Percentiles rank a stretch among this genome's conserved stretches.
These are phyloP conservation scores for Zygotorulaspora mrakii DNA, from an alignment of 1,139 yeast genomes.

Conservation along the genomic window DNA sequence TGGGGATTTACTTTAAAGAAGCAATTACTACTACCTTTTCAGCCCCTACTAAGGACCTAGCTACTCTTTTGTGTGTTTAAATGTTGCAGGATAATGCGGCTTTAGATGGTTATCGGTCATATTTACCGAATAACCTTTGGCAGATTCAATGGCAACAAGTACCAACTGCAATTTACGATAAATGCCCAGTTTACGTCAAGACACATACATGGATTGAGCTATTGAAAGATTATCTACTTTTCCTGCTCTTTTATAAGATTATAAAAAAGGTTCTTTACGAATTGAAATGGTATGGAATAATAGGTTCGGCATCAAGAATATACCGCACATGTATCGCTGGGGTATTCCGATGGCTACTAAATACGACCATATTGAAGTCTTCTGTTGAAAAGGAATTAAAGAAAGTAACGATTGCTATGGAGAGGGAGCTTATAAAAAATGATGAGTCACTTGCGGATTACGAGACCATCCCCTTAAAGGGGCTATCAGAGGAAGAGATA, in stretches of 20 bases:
- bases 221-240: constrained; percentile 23
- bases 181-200: constrained; percentile 10
- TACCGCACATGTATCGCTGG: constrained; percentile 23
- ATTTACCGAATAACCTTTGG: constrained; percentile 4
- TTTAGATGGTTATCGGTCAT: not conserved
- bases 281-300: constrained; percentile 43
- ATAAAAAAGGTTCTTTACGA: constrained; percentile 10
- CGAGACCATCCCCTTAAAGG: constrained; percentile 49
- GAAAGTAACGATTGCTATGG: constrained; percentile 48
- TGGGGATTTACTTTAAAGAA: no score
- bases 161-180: constrained; percentile 1
- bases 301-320: constrained; percentile 31
- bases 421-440: constrained; percentile 52
- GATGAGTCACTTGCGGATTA: constrained; percentile 48
- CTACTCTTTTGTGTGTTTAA: no score
- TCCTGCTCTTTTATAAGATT: constrained; percentile 17
- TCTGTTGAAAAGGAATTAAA: constrained; percentile 61
- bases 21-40: no score
- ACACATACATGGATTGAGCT: constrained; percentile 21
- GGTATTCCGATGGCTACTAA: constrained; percentile 41
- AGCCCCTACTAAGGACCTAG: no score
- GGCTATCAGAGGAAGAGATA: constrained; percentile 48
- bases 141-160: constrained; percentile 1
- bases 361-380: constrained; percentile 51
- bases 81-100: not conserved